Conservation (phyloP, 2,329 filamentous ascomycete species). For the Chlorencoelia australis region DNA sequence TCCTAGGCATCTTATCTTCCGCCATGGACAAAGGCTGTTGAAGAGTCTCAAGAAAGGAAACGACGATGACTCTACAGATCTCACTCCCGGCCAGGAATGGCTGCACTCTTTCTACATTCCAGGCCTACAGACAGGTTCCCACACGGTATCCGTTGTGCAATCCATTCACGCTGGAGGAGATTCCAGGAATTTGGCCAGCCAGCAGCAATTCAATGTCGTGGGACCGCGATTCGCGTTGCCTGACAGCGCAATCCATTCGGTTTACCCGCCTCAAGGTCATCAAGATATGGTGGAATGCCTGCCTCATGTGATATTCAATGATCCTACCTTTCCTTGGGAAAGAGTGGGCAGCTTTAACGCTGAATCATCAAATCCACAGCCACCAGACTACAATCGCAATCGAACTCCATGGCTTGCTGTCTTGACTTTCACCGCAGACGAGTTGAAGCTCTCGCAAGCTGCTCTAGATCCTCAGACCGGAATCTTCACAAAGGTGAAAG, state of each 20-base stretch:
- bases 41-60: not conserved
- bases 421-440: slow-evolving; percentile 29
- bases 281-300: slow-evolving; percentile 27
- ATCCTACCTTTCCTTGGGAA: slow-evolving; percentile 37
- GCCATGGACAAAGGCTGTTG: not conserved
- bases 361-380: too few relatives aligned
- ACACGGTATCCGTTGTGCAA: too few relatives aligned
- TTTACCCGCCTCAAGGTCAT: slow-evolving; percentile 33
- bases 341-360: slow-evolving; percentile 17
- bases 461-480: too few relatives aligned
- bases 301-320: slow-evolving; percentile 36
- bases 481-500: too few relatives aligned
- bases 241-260: slow-evolving; percentile 27
- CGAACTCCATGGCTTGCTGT: slow-evolving; percentile 33
- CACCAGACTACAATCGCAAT: too few relatives aligned
- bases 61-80: not conserved
- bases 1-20: not conserved
- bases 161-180: too few relatives aligned
- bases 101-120: not conserved
- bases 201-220: slow-evolving; percentile 32
- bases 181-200: too few relatives aligned
- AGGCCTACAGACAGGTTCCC: not conserved
- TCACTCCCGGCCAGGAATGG: not conserved
- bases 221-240: slow-evolving; percentile 30
- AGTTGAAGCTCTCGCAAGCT: slow-evolving; percentile 21